phyloP scores from a whole-genome alignment of 305 asterid species.

The Euphrasia arctica region DNA sequence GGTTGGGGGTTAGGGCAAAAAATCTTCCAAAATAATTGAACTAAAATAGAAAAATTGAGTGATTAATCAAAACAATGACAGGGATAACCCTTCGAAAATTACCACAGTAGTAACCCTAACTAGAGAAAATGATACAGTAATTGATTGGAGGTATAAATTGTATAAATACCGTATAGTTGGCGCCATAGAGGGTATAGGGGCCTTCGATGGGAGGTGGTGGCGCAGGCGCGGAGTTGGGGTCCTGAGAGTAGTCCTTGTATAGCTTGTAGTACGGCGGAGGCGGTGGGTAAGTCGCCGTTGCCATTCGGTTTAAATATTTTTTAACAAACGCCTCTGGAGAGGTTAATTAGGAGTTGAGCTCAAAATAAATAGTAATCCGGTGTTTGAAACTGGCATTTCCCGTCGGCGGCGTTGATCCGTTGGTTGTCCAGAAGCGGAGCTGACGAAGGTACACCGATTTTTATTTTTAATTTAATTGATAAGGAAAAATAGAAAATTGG shows the following conservation, averaged over 20 bases:
- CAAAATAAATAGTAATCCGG: no score
- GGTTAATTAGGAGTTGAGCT: no score
- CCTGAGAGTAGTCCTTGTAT: slow-evolving; percentile 59
- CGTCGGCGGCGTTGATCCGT: no score
- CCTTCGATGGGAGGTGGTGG: slow-evolving; percentile 85
- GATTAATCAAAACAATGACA: no score
- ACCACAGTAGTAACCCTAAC: background rate
- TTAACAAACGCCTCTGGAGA: background rate
- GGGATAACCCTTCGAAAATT: no score
- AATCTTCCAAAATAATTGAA: background rate
- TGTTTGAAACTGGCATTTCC: no score
- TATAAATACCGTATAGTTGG: slow-evolving; percentile 58
- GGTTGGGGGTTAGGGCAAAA: background rate
- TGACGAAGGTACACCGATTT: no score
- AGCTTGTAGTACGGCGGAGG: slow-evolving; percentile 88
- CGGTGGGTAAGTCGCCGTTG: slow-evolving; percentile 95
- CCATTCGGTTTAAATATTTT: slow-evolving; percentile 40
- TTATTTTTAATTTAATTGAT: no score
- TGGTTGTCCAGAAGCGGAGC: no score
- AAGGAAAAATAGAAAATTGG: no score
- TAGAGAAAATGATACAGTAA: background rate
- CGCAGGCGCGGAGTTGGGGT: slow-evolving; percentile 70
- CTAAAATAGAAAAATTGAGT: no score
- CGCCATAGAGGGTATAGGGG: slow-evolving; percentile 67
- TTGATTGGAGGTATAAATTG: slow-evolving; percentile 4